phyloP scores from a whole-genome alignment of 345 rosid genomes.

The Rhodamnia argentea region DNA sequence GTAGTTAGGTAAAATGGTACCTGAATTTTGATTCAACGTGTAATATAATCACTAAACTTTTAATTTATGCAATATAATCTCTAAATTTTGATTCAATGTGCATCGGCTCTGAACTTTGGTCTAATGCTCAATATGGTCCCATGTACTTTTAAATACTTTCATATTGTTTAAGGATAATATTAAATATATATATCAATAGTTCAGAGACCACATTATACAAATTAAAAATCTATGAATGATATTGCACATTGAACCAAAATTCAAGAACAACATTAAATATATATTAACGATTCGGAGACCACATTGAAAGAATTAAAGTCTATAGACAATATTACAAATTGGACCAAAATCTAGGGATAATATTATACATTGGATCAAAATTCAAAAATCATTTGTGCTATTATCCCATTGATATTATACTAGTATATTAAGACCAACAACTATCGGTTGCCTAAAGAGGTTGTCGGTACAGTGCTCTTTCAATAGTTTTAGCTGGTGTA shows the following conservation, averaged over 20 bases:
- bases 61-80: accelerated
- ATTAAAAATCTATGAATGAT: no score
- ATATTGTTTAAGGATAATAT: background rate
- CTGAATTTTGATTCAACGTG: no score
- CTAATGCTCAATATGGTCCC: background rate
- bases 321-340: background rate
- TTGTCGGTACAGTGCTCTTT: background rate
- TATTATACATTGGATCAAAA: accelerated
- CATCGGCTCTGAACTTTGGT: no score
- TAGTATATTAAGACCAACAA: background rate
- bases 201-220: no score
- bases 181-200: background rate
- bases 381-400: accelerated
- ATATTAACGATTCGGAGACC: no score
- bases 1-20: background rate
- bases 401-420: background rate
- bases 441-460: no score
- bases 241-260: no score
- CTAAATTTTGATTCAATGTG: accelerated
- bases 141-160: accelerated
- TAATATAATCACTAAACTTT: accelerated
- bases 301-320: background rate
- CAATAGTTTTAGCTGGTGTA: background rate
- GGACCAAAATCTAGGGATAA: accelerated
- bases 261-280: no score